phyloP scores from a whole-genome alignment of 208 protist genomes.

The Leishmania braziliensis region DNA sequence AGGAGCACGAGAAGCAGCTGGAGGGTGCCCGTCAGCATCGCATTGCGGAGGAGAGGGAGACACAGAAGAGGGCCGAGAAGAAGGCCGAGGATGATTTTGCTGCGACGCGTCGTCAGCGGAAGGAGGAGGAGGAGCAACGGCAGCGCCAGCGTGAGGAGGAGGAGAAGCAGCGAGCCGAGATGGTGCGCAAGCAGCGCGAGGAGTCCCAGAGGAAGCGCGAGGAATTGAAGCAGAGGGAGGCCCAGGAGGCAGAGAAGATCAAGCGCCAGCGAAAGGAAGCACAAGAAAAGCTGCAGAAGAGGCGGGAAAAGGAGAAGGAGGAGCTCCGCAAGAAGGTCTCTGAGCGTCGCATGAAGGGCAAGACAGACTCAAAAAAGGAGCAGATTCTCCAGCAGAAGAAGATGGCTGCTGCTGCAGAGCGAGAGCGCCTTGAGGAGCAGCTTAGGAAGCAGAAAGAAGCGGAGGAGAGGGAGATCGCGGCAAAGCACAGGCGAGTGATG shows the following conservation, averaged over 20 bases:
- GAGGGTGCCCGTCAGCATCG: slow-evolving; percentile 34
- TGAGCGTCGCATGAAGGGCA: slow-evolving; percentile 15
- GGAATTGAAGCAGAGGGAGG: slow-evolving; percentile 25
- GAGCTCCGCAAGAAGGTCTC: slow-evolving; percentile 22
- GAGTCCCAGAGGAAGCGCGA: slow-evolving; percentile 34
- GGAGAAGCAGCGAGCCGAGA: slow-evolving; percentile 38
- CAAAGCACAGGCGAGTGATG: slow-evolving; percentile 46
- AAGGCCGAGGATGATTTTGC: slow-evolving; percentile 23
- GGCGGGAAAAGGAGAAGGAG: slow-evolving; percentile 37
- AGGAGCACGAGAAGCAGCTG: slow-evolving; percentile 40
- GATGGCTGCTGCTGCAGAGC: slow-evolving; percentile 39
- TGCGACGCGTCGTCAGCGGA: slow-evolving; percentile 16
- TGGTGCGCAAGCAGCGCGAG: slow-evolving; percentile 33
- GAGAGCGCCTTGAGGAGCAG: slow-evolving; percentile 43
- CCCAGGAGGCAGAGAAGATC: slow-evolving; percentile 26
- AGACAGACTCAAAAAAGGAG: slow-evolving; percentile 30
- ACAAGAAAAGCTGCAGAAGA: slow-evolving; percentile 34
- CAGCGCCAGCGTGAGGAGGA: slow-evolving; percentile 33
- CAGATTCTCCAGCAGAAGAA: slow-evolving; percentile 37
- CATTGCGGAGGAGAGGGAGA: slow-evolving; percentile 38
- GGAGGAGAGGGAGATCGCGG: slow-evolving; percentile 46
- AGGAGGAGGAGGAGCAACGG: slow-evolving; percentile 34
- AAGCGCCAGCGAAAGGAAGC: slow-evolving; percentile 35
- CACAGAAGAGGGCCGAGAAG: slow-evolving; percentile 29
- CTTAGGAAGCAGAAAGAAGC: slow-evolving; percentile 49